Conservation (phyloP, 768 basidiomycete genomes). For the Pleurotus djamor region DNA sequence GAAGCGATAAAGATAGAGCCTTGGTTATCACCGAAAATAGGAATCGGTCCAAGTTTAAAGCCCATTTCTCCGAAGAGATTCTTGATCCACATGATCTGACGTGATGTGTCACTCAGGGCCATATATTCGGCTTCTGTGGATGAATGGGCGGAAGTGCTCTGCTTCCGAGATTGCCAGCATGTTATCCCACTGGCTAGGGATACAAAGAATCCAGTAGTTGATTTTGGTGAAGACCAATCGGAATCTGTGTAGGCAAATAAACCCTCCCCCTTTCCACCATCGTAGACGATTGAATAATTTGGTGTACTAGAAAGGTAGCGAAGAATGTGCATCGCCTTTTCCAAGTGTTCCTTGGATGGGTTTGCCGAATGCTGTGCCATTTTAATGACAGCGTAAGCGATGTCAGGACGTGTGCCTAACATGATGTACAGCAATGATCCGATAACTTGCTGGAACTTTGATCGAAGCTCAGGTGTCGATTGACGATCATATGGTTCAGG, state of each 20-base stretch:
- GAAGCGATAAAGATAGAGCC: not conserved
- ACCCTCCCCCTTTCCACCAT: slow-evolving; percentile 10
- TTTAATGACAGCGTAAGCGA: slow-evolving; percentile 19
- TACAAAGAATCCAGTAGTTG: slow-evolving; percentile 25
- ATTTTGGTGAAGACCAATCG: slow-evolving; percentile 20
- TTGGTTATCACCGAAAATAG: not conserved
- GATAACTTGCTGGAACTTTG: slow-evolving; percentile 13
- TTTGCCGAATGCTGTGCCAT: slow-evolving; percentile 20
- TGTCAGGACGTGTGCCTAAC: slow-evolving; percentile 22
- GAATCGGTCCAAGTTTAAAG: not conserved
- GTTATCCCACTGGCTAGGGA: slow-evolving; percentile 21
- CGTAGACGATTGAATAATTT: slow-evolving; percentile 11
- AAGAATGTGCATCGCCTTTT: slow-evolving; percentile 21
- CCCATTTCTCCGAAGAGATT: slow-evolving; percentile 12
- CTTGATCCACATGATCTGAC: slow-evolving; percentile 19
- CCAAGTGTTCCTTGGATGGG: slow-evolving; percentile 19
- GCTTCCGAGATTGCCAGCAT: slow-evolving; percentile 28
- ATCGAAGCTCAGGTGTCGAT: not conserved
- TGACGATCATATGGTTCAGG: not conserved
- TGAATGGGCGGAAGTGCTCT: slow-evolving; percentile 26
- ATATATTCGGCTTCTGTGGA: slow-evolving; percentile 30
- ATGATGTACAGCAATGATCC: slow-evolving; percentile 20
- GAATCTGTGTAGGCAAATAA: slow-evolving; percentile 15
- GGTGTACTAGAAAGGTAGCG: slow-evolving; percentile 22
- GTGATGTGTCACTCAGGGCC: slow-evolving; percentile 18